A percentile compares a stretch with the other conserved stretches of the same genome.
These are phyloP conservation scores for Jaapia argillacea DNA, from an alignment of 768 basidiomycete genomes.

Conservation along the genomic window DNA sequence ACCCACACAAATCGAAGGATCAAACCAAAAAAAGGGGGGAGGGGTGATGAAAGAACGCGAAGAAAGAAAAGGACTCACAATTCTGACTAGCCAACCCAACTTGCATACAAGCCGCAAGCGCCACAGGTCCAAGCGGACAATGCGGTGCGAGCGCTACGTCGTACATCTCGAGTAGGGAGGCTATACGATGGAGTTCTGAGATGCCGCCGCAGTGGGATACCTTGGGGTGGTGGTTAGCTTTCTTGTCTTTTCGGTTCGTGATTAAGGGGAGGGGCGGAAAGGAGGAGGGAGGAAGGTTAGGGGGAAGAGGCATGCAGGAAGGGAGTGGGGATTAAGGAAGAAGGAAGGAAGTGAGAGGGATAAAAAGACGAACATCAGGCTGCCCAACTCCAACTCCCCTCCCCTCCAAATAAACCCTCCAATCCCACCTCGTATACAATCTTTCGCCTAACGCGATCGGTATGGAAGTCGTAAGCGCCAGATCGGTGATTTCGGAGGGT, in stretches of 20 bases:
- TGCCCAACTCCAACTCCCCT: slow-evolving; percentile 61
- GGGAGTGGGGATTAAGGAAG: too few species aligned
- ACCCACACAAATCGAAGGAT: too few species aligned
- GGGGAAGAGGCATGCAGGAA: too few species aligned
- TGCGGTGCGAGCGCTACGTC: slow-evolving; percentile 68
- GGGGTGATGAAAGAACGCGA: background rate
- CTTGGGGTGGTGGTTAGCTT: slow-evolving; percentile 14
- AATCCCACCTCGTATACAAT: slow-evolving; percentile 51
- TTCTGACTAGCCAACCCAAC: slow-evolving; percentile 50
- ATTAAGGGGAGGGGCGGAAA: too few species aligned
- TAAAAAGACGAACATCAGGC: slow-evolving; percentile 45
- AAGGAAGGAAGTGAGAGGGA: too few species aligned
- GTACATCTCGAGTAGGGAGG: slow-evolving; percentile 52
- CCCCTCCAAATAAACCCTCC: slow-evolving; percentile 53
- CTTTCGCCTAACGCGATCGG: slow-evolving; percentile 61
- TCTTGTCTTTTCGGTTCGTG: background rate
- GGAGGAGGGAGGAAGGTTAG: too few species aligned
- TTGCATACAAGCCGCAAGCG: slow-evolving; percentile 62
- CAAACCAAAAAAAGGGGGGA: too few species aligned
- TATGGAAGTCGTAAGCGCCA: slow-evolving; percentile 40
- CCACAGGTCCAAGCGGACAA: slow-evolving; percentile 63
- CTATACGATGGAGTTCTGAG: slow-evolving; percentile 46
- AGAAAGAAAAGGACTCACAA: slow-evolving; percentile 26
- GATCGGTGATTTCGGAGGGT: slow-evolving; percentile 50
- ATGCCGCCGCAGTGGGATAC: slow-evolving; percentile 55